Evolutionary conservation across 306 rosid species (phyloP).

Genomic region (Fragaria vesca): DNA sequence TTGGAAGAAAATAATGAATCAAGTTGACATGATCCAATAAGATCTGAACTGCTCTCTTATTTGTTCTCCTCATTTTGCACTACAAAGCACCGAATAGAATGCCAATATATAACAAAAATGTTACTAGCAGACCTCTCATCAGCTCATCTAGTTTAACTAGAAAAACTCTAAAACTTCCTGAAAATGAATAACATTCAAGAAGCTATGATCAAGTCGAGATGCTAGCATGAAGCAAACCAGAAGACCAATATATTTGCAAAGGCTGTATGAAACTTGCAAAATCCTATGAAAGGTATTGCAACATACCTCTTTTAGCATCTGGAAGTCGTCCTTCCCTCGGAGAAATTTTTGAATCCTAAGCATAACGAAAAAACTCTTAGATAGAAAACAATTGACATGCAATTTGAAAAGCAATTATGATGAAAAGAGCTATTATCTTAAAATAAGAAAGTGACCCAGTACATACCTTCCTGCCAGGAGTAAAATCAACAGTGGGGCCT

Average conservation of each 20-base stretch:
- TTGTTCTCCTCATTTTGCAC: neutral
- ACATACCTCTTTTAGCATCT: slow-evolving; percentile 74
- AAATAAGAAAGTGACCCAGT: slow-evolving; percentile 15
- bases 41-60: neutral
- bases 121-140: neutral
- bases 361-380: neutral
- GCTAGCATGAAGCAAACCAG: neutral
- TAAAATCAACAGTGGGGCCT: slow-evolving; percentile 81
- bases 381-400: neutral
- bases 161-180: neutral
- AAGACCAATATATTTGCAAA: neutral
- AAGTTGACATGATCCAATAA: neutral
- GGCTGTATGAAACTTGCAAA: neutral
- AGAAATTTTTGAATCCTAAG: slow-evolving; percentile 67
- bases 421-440: slow-evolving; percentile 19
- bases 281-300: neutral
- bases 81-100: neutral
- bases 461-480: slow-evolving; percentile 81
- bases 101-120: neutral
- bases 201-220: neutral
- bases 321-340: slow-evolving; percentile 87
- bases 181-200: neutral
- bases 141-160: neutral
- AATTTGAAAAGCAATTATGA: slow-evolving; percentile 14
- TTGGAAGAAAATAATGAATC: neutral